These are phyloP conservation scores for Grosmannia penicillata DNA, from an alignment of 2,329 filamentous ascomycete species.

Conservation along the genomic window DNA sequence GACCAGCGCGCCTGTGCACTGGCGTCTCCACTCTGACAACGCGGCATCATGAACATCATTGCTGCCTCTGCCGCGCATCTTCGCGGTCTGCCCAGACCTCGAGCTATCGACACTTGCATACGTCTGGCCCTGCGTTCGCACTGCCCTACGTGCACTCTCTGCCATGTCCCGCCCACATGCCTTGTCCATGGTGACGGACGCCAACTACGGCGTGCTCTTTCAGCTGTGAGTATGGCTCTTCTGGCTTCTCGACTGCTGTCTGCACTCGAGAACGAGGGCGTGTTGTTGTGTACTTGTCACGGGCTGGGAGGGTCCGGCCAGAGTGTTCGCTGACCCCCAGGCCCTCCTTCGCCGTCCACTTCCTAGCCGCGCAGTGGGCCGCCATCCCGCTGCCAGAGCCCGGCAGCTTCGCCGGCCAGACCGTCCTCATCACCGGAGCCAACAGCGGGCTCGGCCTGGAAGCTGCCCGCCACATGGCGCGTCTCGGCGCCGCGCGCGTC, in stretches of 20 bases:
- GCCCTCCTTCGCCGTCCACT: constrained; percentile 4
- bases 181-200: constrained; percentile 4
- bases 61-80: too few relatives aligned
- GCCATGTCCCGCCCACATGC: too few relatives aligned
- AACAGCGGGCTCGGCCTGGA: constrained; percentile 24
- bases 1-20: too few relatives aligned
- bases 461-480: constrained; percentile 21
- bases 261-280: too few relatives aligned
- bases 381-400: constrained; percentile 11
- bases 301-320: background rate
- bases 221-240: background rate
- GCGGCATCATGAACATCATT: too few relatives aligned
- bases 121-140: too few relatives aligned
- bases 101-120: too few relatives aligned
- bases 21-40: too few relatives aligned
- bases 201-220: constrained; percentile 6
- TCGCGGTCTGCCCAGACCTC: too few relatives aligned
- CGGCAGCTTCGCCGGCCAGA: constrained; percentile 13
- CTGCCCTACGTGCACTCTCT: too few relatives aligned
- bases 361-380: constrained; percentile 10
- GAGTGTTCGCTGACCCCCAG: constrained; percentile 1
- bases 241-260: background rate
- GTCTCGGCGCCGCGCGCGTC: constrained; percentile 20
- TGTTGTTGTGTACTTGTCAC: too few relatives aligned
- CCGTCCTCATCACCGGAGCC: constrained; percentile 22